Evolutionary conservation across 768 basidiomycete genomes (phyloP).

Genomic region (Mycena venus): DNA sequence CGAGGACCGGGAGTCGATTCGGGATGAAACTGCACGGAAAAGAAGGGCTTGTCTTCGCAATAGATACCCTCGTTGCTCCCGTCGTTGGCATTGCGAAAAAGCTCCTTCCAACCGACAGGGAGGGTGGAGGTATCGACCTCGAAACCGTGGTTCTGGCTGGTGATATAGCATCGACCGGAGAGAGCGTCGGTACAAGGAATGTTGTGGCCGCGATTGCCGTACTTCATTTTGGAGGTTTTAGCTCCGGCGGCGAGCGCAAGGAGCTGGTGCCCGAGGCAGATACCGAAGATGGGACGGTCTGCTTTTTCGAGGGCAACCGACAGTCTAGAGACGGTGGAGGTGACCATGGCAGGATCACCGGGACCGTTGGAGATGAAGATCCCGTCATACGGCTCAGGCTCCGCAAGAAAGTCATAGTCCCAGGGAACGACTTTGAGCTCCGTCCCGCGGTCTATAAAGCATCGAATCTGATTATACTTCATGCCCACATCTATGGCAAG

Average conservation of each 20-base stretch:
- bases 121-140: slow-evolving; percentile 90
- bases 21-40: slow-evolving; percentile 99
- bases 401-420: slow-evolving; percentile 91
- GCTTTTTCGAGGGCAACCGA: slow-evolving; percentile 76
- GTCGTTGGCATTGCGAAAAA: slow-evolving; percentile 98
- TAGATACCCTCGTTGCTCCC: slow-evolving; percentile 98
- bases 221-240: slow-evolving; percentile 98
- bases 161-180: slow-evolving; percentile 98
- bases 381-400: slow-evolving; percentile 89
- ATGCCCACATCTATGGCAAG: slow-evolving; percentile 98
- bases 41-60: slow-evolving; percentile 92
- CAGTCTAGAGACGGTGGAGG: slow-evolving; percentile 78
- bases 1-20: slow-evolving; percentile 97
- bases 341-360: slow-evolving; percentile 92
- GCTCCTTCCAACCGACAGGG: slow-evolving; percentile 89
- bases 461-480: slow-evolving; percentile 99
- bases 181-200: slow-evolving; percentile 96
- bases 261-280: slow-evolving; percentile 98
- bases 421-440: slow-evolving; percentile 98
- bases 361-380: slow-evolving; percentile 98
- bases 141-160: slow-evolving; percentile 98
- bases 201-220: slow-evolving; percentile 99
- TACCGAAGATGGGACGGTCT: slow-evolving; percentile 94
- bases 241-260: slow-evolving; percentile 96
- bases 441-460: slow-evolving; percentile 92